A percentile compares a stretch with the other conserved stretches of the same genome.
phyloP scores from a whole-genome alignment of 352 stramenopile species.

The Pythium brassicae region DNA sequence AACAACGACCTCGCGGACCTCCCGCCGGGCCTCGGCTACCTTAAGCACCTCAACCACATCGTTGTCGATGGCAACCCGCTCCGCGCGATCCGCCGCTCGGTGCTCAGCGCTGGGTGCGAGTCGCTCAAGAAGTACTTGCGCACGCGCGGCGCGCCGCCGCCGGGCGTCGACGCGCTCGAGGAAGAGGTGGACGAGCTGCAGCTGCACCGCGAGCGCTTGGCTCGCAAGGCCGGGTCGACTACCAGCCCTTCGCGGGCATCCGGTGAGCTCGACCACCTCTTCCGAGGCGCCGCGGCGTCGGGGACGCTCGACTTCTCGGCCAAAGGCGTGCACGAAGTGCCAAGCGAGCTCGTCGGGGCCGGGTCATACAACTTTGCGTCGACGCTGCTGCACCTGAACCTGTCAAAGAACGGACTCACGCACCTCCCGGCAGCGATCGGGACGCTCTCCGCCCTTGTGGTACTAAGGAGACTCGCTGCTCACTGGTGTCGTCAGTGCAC shows the following conservation, averaged over 20 bases:
- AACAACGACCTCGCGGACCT: constrained; percentile 83
- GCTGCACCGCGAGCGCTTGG: constrained; percentile 9
- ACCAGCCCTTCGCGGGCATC: constrained; percentile 1
- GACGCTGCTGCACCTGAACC: constrained; percentile 56
- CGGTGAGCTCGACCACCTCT: constrained; percentile 26
- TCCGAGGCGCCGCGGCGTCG: constrained; percentile 54
- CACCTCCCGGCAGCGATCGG: constrained; percentile 39
- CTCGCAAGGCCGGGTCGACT: background rate
- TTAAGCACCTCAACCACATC: constrained; percentile 76
- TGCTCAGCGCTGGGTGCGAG: constrained; percentile 64
- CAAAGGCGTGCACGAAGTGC: constrained; percentile 25
- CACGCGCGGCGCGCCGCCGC: constrained; percentile 52
- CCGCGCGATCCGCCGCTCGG: constrained; percentile 58
- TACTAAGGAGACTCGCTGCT: constrained; percentile 5
- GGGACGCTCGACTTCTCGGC: constrained; percentile 44
- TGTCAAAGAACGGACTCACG: constrained; percentile 63
- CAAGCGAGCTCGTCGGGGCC: constrained; percentile 19
- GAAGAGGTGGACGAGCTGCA: constrained; percentile 67
- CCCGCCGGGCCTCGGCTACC: constrained; percentile 67
- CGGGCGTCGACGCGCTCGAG: constrained; percentile 55
- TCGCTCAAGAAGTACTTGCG: constrained; percentile 82
- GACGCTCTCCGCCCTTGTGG: constrained; percentile 40
- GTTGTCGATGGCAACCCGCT: constrained; percentile 74
- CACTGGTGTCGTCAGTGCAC: background rate
- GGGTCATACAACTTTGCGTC: constrained; percentile 35